Base-by-base conservation (phyloP, 2,329 filamentous ascomycete species). In the Xylaria hypoxylon region DNA sequence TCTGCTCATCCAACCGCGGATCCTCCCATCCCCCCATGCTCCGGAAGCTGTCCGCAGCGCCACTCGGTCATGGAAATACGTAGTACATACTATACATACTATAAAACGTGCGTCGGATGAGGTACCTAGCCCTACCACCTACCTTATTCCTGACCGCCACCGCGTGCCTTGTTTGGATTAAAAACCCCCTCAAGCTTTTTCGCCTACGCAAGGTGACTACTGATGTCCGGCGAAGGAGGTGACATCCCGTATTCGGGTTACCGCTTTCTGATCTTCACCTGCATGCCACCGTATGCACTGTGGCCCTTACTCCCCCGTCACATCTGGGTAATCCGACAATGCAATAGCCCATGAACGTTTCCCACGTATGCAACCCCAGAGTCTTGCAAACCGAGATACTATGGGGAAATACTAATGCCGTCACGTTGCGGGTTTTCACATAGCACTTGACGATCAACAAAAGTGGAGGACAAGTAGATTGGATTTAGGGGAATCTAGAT, bases 241-340 rank as follows among this genome's bases (percentile, higher is more conserved):
- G 45, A n/a, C 53, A 58, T 63, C 17, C 53, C 60, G 53, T 55
- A 33, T 19, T 50, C 60, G 60, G 60, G 35, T 63, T 63, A 51
- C 60, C 60, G 26, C 53, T 44, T 63, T 63, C 47, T 58, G 60
- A 58, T 51, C 45, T 44, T 62, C 60, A 51, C 40, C 60, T 57
- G 51, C 52, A n/a, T 50, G 35, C 33, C 52, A 58, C 60, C 47
- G 35, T 45, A 62, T 63, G 60, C 26, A 48, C 47, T 56, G 60
- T 47, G 19, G 45, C 8, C 10, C 40, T 44, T 2, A n/a, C 48
- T 51, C 7, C 10, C 22, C 15, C 42, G 52, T 48, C 52, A 51
- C 51, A 50, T 56, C 42, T 38, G 22, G 33, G 42, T 62, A 50
- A 48, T 62, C 59, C 45, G 52, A 22, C 19, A 11, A 56, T 56